Percentiles rank a stretch among this genome's conserved stretches.
These are phyloP conservation scores for Verticillium klebahnii DNA, from an alignment of 2,329 filamentous ascomycete genomes.

Conservation along the genomic window DNA sequence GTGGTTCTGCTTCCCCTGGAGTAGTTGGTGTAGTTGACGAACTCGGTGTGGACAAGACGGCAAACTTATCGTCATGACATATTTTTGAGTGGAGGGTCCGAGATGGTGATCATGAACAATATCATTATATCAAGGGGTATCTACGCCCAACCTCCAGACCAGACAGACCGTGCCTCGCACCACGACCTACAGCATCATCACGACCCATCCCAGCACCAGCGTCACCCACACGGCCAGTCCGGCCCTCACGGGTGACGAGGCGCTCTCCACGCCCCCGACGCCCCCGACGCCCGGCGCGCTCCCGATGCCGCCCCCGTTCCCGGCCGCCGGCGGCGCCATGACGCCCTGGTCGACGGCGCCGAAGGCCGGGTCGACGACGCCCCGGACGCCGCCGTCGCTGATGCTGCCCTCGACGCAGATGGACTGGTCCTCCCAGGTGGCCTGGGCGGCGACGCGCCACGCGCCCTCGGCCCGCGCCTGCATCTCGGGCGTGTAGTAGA, in stretches of 20 bases:
- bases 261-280: not conserved
- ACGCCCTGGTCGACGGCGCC: not conserved
- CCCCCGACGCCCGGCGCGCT: not conserved
- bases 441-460: constrained; percentile 34
- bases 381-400: constrained; percentile 13
- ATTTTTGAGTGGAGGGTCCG: no score
- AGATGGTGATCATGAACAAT: not conserved
- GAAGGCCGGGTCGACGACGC: constrained; percentile 16
- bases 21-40: no score
- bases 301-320: not conserved
- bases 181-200: not conserved
- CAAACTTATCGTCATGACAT: no score
- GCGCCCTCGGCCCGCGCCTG: constrained; percentile 30
- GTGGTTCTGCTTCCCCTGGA: no score
- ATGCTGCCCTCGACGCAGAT: constrained; percentile 28
- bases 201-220: not conserved
- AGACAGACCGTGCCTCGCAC: not conserved
- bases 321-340: not conserved
- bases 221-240: not conserved
- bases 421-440: constrained; percentile 26
- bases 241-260: not conserved
- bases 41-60: no score
- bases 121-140: not conserved
- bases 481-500: constrained; percentile 42
- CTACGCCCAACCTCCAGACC: not conserved